Evolutionary conservation across 345 rosid species (phyloP).

Genomic region (Physaria fendleri): DNA sequence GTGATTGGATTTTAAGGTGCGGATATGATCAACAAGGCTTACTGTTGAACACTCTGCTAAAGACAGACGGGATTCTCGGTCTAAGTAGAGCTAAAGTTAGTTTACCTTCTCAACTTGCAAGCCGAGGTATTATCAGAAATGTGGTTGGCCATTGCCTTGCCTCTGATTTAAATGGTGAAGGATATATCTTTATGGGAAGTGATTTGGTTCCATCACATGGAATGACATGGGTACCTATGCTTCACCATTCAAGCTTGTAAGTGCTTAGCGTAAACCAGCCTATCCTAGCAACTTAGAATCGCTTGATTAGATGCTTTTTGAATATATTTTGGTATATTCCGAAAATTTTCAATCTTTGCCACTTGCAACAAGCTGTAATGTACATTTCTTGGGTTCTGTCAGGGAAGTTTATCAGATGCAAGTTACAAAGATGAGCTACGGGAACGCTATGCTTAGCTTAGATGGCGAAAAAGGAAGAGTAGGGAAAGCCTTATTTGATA

Average conservation of each 20-base stretch:
- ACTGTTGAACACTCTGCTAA: slow-evolving; percentile 57
- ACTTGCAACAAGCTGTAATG: not conserved
- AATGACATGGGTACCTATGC: slow-evolving; percentile 84
- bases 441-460: slow-evolving; percentile 46
- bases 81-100: slow-evolving; percentile 78
- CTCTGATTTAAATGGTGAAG: slow-evolving; percentile 46
- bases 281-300: not conserved
- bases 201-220: slow-evolving; percentile 69
- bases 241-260: slow-evolving; percentile 50
- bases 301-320: not conserved
- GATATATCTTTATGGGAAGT: slow-evolving; percentile 87
- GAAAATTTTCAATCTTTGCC: not conserved
- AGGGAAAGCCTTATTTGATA: slow-evolving; percentile 57
- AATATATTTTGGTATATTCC: not conserved
- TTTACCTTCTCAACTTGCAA: slow-evolving; percentile 90
- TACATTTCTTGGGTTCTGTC: slow-evolving; percentile 15
- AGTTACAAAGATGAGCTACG: slow-evolving; percentile 57
- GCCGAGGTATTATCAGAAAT: slow-evolving; percentile 67
- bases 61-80: slow-evolving; percentile 91
- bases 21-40: slow-evolving; percentile 94
- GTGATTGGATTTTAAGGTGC: slow-evolving; percentile 45
- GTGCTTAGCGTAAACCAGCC: slow-evolving; percentile 11
- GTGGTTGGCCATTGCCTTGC: slow-evolving; percentile 88
- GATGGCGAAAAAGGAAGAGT: slow-evolving; percentile 35
- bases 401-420: slow-evolving; percentile 57